phyloP scores from a whole-genome alignment of 1,284 basidiomycete species.

The Melampsora larici-populina region DNA sequence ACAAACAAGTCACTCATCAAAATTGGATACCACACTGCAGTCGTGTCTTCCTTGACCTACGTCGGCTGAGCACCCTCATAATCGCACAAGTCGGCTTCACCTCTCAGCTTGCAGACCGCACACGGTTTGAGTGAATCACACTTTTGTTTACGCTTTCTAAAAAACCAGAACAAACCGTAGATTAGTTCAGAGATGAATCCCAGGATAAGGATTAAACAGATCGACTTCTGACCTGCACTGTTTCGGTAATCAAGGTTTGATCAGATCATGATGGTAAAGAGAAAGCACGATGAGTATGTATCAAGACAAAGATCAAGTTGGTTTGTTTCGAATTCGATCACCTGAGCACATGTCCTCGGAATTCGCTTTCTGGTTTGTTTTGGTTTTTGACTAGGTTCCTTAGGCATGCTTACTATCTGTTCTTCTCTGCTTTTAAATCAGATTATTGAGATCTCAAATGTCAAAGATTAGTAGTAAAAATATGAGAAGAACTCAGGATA shows the following conservation, averaged over 20 bases:
- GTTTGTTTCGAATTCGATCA: not conserved
- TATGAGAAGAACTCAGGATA: too few species aligned
- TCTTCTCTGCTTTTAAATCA: too few species aligned
- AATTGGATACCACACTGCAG: too few species aligned
- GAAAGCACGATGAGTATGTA: not conserved
- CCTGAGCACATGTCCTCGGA: slow-evolving; percentile 41
- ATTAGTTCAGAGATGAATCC: not conserved
- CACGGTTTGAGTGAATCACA: slow-evolving; percentile 43
- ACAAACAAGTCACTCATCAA: too few species aligned
- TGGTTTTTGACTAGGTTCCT: slow-evolving; percentile 32
- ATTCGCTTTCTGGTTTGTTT: slow-evolving; percentile 42
- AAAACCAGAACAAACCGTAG: not conserved
- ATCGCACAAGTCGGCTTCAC: slow-evolving; percentile 42
- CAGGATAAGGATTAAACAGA: not conserved
- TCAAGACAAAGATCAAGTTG: not conserved
- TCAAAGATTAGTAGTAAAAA: too few species aligned
- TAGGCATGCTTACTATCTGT: slow-evolving; percentile 15
- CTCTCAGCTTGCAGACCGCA: slow-evolving; percentile 40
- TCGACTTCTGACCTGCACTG: slow-evolving; percentile 27
- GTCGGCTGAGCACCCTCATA: slow-evolving; percentile 27
- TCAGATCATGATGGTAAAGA: not conserved
- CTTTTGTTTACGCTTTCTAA: slow-evolving; percentile 42
- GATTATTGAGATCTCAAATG: not conserved
- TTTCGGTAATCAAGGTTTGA: too few species aligned
- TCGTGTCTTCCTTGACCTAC: not conserved